These are phyloP conservation scores for Penicillium macrosclerotiorum DNA, from an alignment of 495 filamentous ascomycete genomes.

Conservation along the genomic window DNA sequence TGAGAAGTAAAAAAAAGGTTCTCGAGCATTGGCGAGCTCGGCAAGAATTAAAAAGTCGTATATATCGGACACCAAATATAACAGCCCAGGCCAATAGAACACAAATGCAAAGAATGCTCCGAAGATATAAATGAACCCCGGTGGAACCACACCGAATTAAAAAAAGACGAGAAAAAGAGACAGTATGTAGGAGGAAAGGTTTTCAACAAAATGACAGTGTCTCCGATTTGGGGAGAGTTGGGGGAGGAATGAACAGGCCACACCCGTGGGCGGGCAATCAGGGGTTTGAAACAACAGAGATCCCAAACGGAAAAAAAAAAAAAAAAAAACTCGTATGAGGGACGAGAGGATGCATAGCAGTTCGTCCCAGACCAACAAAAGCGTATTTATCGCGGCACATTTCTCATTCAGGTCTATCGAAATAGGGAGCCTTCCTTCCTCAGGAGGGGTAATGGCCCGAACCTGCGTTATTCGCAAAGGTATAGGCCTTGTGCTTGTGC, in stretches of 20 bases:
- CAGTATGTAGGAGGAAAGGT: conserved; percentile 3
- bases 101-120: conserved; percentile 28
- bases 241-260: conserved; percentile 9
- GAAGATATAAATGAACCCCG: conserved; percentile 26
- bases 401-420: conserved; percentile 28
- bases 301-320: conserved; percentile 2
- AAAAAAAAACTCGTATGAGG: conserved; percentile 8
- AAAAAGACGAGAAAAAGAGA: conserved; percentile 4
- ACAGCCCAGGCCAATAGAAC: conserved; percentile 30
- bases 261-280: conserved; percentile 7
- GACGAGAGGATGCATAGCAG: conserved; percentile 18
- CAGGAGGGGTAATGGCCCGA: conserved; percentile 36
- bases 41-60: conserved; percentile 26
- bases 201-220: conserved; percentile 16
- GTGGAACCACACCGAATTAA: conserved; percentile 24
- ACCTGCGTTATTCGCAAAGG: conserved; percentile 42
- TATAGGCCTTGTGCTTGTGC: conserved; percentile 43
- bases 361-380: conserved; percentile 26
- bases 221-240: conserved; percentile 12
- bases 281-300: no score
- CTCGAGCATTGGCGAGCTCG: conserved; percentile 15
- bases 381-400: conserved; percentile 24
- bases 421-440: conserved; percentile 1
- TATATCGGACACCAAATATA: conserved; percentile 24
- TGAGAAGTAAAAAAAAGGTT: no score